Evolutionary conservation across 139 green algal genomes (phyloP).

Genomic region (Micromonas commoda): DNA sequence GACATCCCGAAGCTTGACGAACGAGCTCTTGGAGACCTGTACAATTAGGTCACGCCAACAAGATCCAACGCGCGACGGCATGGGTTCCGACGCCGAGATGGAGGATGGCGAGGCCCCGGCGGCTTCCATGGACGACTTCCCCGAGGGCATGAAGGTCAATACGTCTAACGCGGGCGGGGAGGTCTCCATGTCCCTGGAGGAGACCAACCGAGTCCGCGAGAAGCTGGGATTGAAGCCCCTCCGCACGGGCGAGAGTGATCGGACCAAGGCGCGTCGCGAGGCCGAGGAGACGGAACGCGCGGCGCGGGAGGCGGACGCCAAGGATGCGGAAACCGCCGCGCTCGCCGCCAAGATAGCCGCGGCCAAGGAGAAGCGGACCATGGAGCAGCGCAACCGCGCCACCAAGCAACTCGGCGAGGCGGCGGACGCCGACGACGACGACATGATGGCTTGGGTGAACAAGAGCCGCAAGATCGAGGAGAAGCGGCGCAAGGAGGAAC

Average conservation of each 20-base stretch:
- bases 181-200: constrained; percentile 60
- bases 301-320: too few species aligned
- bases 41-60: too few species aligned
- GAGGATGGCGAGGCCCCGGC: neutral
- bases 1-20: too few species aligned
- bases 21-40: too few species aligned
- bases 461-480: constrained; percentile 43
- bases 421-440: constrained; percentile 55
- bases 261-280: constrained; percentile 30
- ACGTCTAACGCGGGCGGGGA: constrained; percentile 37
- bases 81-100: neutral
- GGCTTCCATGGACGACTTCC: neutral
- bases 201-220: constrained; percentile 59
- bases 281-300: constrained; percentile 27
- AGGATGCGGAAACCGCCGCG: neutral
- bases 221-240: constrained; percentile 9
- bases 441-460: constrained; percentile 55
- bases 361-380: constrained; percentile 41
- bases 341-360: neutral
- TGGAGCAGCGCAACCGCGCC: constrained; percentile 22
- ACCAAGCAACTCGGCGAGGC: constrained; percentile 56
- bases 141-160: neutral
- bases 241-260: neutral
- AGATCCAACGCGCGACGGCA: neutral
- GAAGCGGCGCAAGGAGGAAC: constrained; percentile 28